A percentile compares a stretch with the other conserved stretches of the same genome.
Conservation (phyloP, 345 rosid species). For the Gossypioides kirkii region DNA sequence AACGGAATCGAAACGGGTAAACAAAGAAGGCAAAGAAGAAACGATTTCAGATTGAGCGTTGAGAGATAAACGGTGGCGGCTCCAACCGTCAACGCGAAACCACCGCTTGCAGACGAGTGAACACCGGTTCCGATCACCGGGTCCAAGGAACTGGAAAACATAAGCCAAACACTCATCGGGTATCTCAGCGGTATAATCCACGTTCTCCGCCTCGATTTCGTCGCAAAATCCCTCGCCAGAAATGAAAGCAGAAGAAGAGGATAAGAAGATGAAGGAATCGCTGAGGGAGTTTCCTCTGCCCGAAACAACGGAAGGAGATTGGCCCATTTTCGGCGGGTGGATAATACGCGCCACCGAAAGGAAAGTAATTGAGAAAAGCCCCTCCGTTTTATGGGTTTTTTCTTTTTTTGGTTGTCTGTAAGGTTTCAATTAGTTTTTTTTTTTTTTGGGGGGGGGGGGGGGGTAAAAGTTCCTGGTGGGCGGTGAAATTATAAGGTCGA, state of each 20-base stretch:
- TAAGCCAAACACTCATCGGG: conserved; percentile 85
- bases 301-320: conserved; percentile 39
- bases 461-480: neutral
- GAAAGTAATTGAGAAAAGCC: neutral
- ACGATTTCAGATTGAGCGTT: conserved; percentile 53
- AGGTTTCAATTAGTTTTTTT: neutral
- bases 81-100: conserved; percentile 69
- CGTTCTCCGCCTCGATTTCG: conserved; percentile 7
- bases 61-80: conserved; percentile 66
- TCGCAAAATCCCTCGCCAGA: conserved; percentile 16
- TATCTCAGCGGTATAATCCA: conserved; percentile 47
- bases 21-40: conserved; percentile 34
- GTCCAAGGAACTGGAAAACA: conserved; percentile 64
- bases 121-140: conserved; percentile 64
- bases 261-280: conserved; percentile 14
- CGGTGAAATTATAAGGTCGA: conserved; percentile 14
- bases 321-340: conserved; percentile 39
- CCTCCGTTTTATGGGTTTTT: neutral
- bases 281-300: conserved; percentile 20
- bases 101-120: conserved; percentile 78
- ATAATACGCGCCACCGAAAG: conserved; percentile 18
- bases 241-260: conserved; percentile 23
- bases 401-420: neutral
- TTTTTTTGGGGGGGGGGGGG: too few species aligned
- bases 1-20: conserved; percentile 68